Conservation (phyloP, 208 protist species). For the Balamuthia mandrillaris region DNA sequence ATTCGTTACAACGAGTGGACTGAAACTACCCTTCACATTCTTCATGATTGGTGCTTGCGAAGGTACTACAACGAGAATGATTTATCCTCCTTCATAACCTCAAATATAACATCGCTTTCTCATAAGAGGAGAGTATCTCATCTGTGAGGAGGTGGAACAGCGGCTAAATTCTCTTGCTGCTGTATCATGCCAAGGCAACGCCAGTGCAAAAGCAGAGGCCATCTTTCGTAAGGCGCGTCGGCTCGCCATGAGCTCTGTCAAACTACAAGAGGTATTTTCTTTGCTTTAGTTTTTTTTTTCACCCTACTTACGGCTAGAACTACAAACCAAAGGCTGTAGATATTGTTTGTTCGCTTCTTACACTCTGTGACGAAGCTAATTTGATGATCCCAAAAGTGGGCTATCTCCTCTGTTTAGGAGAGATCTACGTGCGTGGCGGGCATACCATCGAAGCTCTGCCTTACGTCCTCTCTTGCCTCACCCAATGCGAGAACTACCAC, state of each 20-base stretch:
- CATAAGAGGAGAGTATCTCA: background rate
- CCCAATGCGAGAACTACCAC: constrained; percentile 17
- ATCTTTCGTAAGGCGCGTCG: too few species aligned
- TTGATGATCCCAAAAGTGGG: background rate
- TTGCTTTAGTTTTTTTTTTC: background rate
- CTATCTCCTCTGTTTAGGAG: background rate
- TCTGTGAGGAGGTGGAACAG: too few species aligned
- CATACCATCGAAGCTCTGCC: background rate
- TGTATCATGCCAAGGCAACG: too few species aligned
- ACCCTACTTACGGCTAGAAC: background rate
- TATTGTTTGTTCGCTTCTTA: background rate
- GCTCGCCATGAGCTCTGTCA: background rate
- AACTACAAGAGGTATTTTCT: background rate
- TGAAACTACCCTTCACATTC: background rate
- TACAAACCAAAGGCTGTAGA: background rate
- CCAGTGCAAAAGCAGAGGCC: constrained; percentile 9
- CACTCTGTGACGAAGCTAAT: background rate
- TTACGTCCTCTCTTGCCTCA: constrained; percentile 5
- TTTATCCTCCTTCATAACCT: too few species aligned
- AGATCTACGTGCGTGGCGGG: constrained; percentile 5
- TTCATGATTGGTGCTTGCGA: constrained; percentile 34
- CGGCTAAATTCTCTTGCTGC: too few species aligned
- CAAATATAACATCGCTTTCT: background rate
- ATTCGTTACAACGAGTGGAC: background rate
- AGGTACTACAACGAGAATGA: background rate